Percentiles rank a stretch among this genome's conserved stretches.
Evolutionary conservation across 352 stramenopile genomes (phyloP).

Genomic region (Phytophthora sansomeana): DNA sequence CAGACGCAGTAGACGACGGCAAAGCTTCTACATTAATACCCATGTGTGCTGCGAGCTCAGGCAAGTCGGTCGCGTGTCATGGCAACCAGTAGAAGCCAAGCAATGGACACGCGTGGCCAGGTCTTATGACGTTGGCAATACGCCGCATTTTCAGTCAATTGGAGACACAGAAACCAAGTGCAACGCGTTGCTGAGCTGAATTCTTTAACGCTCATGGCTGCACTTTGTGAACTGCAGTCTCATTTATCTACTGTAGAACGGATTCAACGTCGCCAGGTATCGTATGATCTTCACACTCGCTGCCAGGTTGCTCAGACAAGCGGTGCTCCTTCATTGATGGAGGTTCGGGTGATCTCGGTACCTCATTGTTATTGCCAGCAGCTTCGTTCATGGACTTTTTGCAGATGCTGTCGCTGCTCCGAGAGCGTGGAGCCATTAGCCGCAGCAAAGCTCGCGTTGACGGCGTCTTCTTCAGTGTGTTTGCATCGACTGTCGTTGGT

Average conservation of each 20-base stretch:
- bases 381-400: slow-evolving; percentile 12
- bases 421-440: slow-evolving; percentile 22
- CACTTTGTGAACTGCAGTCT: slow-evolving; percentile 2
- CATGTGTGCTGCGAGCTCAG: slow-evolving; percentile 48
- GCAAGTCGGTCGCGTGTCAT: slow-evolving; percentile 75
- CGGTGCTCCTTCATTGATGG: slow-evolving; percentile 11
- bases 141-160: slow-evolving; percentile 44
- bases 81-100: slow-evolving; percentile 38
- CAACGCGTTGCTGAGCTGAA: slow-evolving; percentile 38
- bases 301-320: slow-evolving; percentile 16
- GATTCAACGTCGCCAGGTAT: slow-evolving; percentile 2
- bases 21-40: slow-evolving; percentile 51
- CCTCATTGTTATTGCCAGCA: slow-evolving; percentile 28
- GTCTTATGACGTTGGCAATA: slow-evolving; percentile 49
- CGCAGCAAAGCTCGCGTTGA: slow-evolving; percentile 17
- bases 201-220: not conserved
- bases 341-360: slow-evolving; percentile 2
- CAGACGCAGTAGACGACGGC: slow-evolving; percentile 42
- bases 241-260: slow-evolving; percentile 3
- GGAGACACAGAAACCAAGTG: not conserved
- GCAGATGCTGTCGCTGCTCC: slow-evolving; percentile 28
- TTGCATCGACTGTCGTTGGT: slow-evolving; percentile 21
- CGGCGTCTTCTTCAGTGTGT: slow-evolving; percentile 38
- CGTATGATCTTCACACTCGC: slow-evolving; percentile 19
- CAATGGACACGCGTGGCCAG: slow-evolving; percentile 13